These are phyloP conservation scores for Mycosphaerella arachidis DNA, from an alignment of 2,329 filamentous ascomycete genomes.

Conservation along the genomic window DNA sequence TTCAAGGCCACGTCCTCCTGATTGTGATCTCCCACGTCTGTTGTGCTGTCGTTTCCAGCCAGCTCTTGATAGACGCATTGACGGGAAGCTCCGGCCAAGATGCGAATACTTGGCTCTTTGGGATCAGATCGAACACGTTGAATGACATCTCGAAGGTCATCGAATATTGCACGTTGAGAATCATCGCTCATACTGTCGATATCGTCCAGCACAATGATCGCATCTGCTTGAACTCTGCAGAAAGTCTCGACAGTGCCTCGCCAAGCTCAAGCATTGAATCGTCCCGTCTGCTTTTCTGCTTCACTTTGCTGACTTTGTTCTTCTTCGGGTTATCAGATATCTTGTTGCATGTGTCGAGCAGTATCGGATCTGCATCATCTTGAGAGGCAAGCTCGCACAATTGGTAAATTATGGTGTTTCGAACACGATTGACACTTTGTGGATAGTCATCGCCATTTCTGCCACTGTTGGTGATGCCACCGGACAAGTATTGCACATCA, in stretches of 20 bases:
- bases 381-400: slow-evolving; percentile 10
- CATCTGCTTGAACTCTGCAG: slow-evolving; percentile 1
- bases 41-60: background rate
- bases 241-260: slow-evolving; percentile 5
- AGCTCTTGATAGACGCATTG: background rate
- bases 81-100: background rate
- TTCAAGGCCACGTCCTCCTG: background rate
- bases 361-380: slow-evolving; percentile 5
- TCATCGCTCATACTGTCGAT: slow-evolving; percentile 5
- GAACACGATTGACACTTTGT: background rate
- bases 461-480: background rate
- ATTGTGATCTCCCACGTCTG: background rate
- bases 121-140: background rate
- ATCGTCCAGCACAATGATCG: slow-evolving; percentile 10
- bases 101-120: background rate
- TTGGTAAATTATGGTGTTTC: slow-evolving; percentile 9
- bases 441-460: background rate
- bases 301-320: background rate
- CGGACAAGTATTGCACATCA: background rate
- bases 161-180: slow-evolving; percentile 1
- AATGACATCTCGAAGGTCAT: background rate
- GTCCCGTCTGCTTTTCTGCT: slow-evolving; percentile 7
- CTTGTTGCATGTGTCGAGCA: slow-evolving; percentile 14
- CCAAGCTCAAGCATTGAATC: slow-evolving; percentile 12
- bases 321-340: slow-evolving; percentile 15